A percentile compares a stretch with the other conserved stretches of the same genome.
phyloP scores from a whole-genome alignment of 1,284 basidiomycete species.

The Ganoderma lucidum region DNA sequence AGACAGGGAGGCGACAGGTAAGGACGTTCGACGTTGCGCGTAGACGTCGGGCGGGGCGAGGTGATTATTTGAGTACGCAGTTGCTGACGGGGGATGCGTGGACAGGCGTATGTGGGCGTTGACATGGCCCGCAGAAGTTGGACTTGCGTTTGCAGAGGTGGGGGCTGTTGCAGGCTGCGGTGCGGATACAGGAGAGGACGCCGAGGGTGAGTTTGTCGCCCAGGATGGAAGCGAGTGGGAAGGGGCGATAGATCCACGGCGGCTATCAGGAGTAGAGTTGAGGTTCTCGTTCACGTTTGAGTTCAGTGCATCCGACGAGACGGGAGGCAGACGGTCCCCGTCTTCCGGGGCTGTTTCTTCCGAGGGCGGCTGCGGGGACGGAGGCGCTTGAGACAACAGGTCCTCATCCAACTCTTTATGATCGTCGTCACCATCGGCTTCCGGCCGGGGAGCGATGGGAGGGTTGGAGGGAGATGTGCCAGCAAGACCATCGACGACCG shows the following conservation, averaged over 20 bases:
- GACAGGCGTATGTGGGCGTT: conserved; percentile 28
- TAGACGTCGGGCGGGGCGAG: conserved; percentile 29
- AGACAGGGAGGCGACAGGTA: conserved; percentile 26
- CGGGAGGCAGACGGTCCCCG: conserved; percentile 7
- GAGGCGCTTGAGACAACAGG: conserved; percentile 22
- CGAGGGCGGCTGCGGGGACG: conserved; percentile 21
- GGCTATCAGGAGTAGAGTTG: conserved; percentile 29
- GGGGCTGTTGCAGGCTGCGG: conserved; percentile 20
- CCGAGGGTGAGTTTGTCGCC: conserved; percentile 21
- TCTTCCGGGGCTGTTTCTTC: conserved; percentile 18
- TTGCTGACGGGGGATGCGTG: conserved; percentile 30
- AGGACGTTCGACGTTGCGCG: conserved; percentile 29
- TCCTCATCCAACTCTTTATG: conserved; percentile 11
- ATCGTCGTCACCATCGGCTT: conserved; percentile 24
- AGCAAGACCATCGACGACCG: neutral
- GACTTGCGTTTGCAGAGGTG: conserved; percentile 1
- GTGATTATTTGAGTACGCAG: conserved; percentile 24
- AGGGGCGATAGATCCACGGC: conserved; percentile 28
- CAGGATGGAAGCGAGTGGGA: conserved; percentile 17
- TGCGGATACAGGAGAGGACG: conserved; percentile 15
- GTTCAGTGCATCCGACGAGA: conserved; percentile 10
- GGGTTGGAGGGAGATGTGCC: conserved; percentile 21
- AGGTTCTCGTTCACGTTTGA: conserved; percentile 20
- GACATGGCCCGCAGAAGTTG: conserved; percentile 17
- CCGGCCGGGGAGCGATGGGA: conserved; percentile 10